These are phyloP conservation scores for Blastobotrys malaysiensis DNA, from an alignment of 1,139 yeast species.

Conservation along the genomic window DNA sequence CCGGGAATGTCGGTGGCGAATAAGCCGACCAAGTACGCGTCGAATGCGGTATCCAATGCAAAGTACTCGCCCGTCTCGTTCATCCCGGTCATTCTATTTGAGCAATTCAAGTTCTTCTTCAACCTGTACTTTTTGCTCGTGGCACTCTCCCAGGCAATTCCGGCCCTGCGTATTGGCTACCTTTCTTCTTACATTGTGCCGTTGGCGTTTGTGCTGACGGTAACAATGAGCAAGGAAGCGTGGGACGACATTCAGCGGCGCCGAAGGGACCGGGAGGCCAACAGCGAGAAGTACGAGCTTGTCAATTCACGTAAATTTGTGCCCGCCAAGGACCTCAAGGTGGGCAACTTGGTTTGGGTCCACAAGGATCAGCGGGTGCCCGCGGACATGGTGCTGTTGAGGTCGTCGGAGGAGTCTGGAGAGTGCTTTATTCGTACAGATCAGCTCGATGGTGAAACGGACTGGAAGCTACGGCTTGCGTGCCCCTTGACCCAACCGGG, in stretches of 20 bases:
- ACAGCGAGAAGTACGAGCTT: conserved; percentile 74
- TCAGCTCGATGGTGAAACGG: conserved; percentile 98
- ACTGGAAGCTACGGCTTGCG: conserved; percentile 84
- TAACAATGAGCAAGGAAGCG: conserved; percentile 95
- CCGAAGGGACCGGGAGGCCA: conserved; percentile 83
- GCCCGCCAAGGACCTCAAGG: conserved; percentile 62
- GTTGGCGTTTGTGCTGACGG: conserved; percentile 80
- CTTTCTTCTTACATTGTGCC: conserved; percentile 92
- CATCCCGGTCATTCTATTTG: conserved; percentile 81
- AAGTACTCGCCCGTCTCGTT: conserved; percentile 87
- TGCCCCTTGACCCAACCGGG: conserved; percentile 63
- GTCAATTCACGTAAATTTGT: conserved; percentile 42
- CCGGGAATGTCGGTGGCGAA: conserved; percentile 12
- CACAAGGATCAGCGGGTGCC: conserved; percentile 86
- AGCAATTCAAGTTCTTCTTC: conserved; percentile 95
- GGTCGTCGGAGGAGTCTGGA: conserved; percentile 74
- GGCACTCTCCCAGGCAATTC: conserved; percentile 91
- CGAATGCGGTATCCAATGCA: conserved; percentile 89
- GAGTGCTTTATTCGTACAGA: conserved; percentile 95
- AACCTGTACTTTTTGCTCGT: conserved; percentile 87
- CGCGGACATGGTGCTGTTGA: conserved; percentile 82
- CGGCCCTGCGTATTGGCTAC: conserved; percentile 87
- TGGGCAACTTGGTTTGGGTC: conserved; percentile 80
- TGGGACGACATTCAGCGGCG: conserved; percentile 89
- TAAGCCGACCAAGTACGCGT: conserved; percentile 42